Evolutionary conservation across 257 asterid genomes (phyloP).

Genomic region (Vinca minor): DNA sequence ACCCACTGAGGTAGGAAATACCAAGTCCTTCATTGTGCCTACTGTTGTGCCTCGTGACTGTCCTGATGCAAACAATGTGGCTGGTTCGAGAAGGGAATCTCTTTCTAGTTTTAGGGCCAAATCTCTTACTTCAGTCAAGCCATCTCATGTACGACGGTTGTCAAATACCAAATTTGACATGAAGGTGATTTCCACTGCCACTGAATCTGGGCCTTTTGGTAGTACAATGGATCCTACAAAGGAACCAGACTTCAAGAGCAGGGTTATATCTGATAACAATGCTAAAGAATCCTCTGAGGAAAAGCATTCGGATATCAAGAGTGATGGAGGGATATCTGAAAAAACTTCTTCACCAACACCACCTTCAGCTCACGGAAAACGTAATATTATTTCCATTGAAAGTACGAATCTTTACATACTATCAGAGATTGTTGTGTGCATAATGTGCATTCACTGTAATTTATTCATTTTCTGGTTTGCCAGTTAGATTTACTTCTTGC

Average conservation of each 20-base stretch:
- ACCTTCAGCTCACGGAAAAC: constrained; percentile 30
- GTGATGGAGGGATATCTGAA: constrained; percentile 43
- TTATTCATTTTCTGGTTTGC: too few species aligned
- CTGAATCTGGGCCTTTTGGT: constrained; percentile 35
- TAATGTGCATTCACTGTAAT: too few species aligned
- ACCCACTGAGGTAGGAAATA: constrained; percentile 27
- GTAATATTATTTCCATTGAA: constrained; percentile 18
- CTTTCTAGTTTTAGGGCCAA: constrained; percentile 33
- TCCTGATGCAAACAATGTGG: constrained; percentile 45
- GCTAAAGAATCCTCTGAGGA: constrained; percentile 51
- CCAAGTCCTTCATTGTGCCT: constrained; percentile 57
- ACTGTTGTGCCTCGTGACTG: constrained; percentile 62
- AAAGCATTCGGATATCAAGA: constrained; percentile 35
- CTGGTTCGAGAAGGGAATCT: constrained; percentile 62
- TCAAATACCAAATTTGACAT: constrained; percentile 50
- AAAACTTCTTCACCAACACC: constrained; percentile 31
- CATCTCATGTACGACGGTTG: constrained; percentile 44
- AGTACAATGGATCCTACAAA: constrained; percentile 28
- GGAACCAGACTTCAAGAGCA: constrained; percentile 34
- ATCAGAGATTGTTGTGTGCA: too few species aligned
- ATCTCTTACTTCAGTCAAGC: constrained; percentile 37
- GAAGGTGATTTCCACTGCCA: constrained; percentile 47
- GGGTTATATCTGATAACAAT: constrained; percentile 44
- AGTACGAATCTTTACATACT: too few species aligned
- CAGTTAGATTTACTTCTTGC: too few species aligned